Conservation (phyloP, 2,329 filamentous ascomycete genomes). For the Calonectria fujianensis region DNA sequence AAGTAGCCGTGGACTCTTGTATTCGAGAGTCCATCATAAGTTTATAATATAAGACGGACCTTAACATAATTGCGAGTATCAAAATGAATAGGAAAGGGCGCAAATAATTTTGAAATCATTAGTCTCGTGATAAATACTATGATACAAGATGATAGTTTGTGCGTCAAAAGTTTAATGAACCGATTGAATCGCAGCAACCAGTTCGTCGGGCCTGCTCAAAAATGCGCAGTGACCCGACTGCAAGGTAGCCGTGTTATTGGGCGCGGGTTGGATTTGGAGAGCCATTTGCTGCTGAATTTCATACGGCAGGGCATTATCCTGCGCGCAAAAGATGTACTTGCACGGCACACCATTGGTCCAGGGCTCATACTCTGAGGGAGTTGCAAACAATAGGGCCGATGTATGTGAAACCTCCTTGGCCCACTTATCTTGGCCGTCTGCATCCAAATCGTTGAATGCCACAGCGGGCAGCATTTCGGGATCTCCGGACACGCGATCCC, state of each 20-base stretch:
- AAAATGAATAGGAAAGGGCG: no score
- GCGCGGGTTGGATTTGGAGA: background rate
- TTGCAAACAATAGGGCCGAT: background rate
- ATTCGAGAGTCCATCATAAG: no score
- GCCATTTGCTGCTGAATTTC: slow-evolving; percentile 18
- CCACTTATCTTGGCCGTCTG: background rate
- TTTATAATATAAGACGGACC: no score
- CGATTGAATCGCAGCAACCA: background rate
- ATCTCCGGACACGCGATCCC: background rate
- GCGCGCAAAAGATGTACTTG: slow-evolving; percentile 22
- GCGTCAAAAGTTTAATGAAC: background rate
- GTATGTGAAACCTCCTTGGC: slow-evolving; percentile 3
- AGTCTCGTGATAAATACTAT: background rate
- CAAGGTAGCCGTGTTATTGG: background rate
- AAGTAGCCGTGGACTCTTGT: no score
- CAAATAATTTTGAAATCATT: background rate
- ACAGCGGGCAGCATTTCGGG: background rate
- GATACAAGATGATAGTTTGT: background rate
- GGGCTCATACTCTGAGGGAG: slow-evolving; percentile 7
- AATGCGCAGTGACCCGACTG: slow-evolving; percentile 6
- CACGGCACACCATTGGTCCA: slow-evolving; percentile 4
- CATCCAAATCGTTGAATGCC: slow-evolving; percentile 17
- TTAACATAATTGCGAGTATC: no score
- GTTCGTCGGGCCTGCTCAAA: background rate
- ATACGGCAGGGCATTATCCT: slow-evolving; percentile 5